Conservation (phyloP, 2,329 filamentous ascomycete species). For the Ciborinia camelliae region DNA sequence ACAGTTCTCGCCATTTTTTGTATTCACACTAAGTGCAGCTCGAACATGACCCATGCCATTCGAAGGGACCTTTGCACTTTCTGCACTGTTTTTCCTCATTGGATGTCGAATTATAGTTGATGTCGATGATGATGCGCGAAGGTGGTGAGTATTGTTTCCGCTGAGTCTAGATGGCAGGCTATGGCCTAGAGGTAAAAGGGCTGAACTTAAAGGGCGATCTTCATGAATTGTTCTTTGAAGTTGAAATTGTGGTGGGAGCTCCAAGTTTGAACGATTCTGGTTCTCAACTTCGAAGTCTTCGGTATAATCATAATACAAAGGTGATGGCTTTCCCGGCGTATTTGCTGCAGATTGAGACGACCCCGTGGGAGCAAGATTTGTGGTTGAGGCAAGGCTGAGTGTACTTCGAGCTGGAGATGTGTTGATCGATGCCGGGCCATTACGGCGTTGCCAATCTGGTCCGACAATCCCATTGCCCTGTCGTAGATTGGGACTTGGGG, state of each 20-base stretch:
- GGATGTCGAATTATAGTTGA: slow-evolving; percentile 20
- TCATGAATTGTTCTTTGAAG: slow-evolving; percentile 35
- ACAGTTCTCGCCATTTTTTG: background rate
- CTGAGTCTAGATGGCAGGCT: slow-evolving; percentile 13
- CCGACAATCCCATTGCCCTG: slow-evolving; percentile 23
- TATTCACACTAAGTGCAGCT: background rate
- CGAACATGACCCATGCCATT: background rate
- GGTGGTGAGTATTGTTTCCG: slow-evolving; percentile 16
- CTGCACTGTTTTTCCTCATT: slow-evolving; percentile 8
- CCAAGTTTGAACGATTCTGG: slow-evolving; percentile 21
- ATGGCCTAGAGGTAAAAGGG: slow-evolving; percentile 18
- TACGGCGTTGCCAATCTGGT: slow-evolving; percentile 29
- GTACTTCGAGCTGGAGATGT: slow-evolving; percentile 36
- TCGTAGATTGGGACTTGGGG: slow-evolving; percentile 28
- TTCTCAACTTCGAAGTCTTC: slow-evolving; percentile 37
- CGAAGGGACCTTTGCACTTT: background rate
- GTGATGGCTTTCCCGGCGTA: slow-evolving; percentile 34
- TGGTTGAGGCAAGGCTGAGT: slow-evolving; percentile 35
- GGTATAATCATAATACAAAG: slow-evolving; percentile 39
- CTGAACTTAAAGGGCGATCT: slow-evolving; percentile 31
- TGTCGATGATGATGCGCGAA: slow-evolving; percentile 24
- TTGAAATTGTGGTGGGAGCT: slow-evolving; percentile 33
- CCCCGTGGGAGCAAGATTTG: slow-evolving; percentile 27
- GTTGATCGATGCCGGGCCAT: slow-evolving; percentile 28
- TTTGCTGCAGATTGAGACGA: slow-evolving; percentile 29